Evolutionary conservation across 2,329 filamentous ascomycete genomes (phyloP), one percentile per base, ranked within the genome.

Genomic region (Pezizomycotina sp.): DNA sequence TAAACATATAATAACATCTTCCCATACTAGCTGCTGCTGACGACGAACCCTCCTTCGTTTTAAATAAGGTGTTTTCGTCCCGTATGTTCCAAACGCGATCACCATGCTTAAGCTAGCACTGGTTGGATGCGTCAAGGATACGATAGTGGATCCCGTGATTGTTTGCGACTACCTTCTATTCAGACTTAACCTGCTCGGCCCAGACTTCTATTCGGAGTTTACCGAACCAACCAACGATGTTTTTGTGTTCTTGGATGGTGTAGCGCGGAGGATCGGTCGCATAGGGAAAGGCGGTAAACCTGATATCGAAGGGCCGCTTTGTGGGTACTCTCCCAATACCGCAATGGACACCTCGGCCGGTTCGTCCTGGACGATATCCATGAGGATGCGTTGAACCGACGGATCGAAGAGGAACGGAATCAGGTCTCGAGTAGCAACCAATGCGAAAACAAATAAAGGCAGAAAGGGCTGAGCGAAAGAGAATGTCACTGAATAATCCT

Each of bases 41-140:
- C n/a, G n/a, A n/a, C n/a, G n/a, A n/a, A n/a, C n/a, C n/a, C n/a
- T n/a, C n/a, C n/a, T n/a, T n/a, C n/a, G n/a, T n/a, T n/a, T n/a
- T n/a, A n/a, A 26, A 39, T 8, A 20, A 46, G 43, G 89, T 30
- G 84, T 98, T 6, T 98, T 95, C 57, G 71, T 93, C 41, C 89
- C 89, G 0, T 92, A 92, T 55, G 77, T 95, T 18, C 69, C 76
- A 0, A 71, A 91, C 52, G 68, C 78, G 10, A 77, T 89, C 55
- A 71, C 74, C 28, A 98, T 98, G 89, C 64, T 98, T 45, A 95
- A 92, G 58, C 68, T 98, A n/a, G 77, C 84, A 2, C 68, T 95
- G 1, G 83, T 81, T 33, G 82, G 86, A 13, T 80, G 77, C 55
- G 82, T 98, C 36, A 92, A 92, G 56, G 82, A 92, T 55, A 79